These are phyloP conservation scores for Moesziomyces globuligerus DNA, from an alignment of 1,284 basidiomycete species.

Conservation along the genomic window DNA sequence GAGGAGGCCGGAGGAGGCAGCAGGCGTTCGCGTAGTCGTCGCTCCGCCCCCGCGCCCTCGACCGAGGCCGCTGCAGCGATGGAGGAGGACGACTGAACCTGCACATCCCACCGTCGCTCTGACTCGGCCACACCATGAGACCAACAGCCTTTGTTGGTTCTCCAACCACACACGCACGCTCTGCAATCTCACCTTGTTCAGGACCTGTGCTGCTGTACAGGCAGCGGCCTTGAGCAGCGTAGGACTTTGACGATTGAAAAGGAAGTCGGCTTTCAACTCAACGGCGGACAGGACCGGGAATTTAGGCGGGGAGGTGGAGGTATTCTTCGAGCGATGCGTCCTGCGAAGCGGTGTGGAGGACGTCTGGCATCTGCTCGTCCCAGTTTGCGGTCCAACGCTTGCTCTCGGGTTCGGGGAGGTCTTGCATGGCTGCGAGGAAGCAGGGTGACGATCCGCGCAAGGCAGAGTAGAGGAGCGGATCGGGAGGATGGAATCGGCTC, in stretches of 20 bases:
- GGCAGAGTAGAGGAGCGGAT: conserved; percentile 22
- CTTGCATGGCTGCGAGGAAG: not conserved
- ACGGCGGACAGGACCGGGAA: too few relatives aligned
- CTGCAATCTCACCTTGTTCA: too few relatives aligned
- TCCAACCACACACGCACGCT: too few relatives aligned
- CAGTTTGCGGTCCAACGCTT: not conserved
- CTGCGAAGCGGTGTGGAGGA: not conserved
- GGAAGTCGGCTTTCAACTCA: not conserved
- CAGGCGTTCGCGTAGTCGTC: conserved; percentile 27
- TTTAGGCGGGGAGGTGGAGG: not conserved
- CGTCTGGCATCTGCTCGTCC: not conserved
- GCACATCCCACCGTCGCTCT: too few relatives aligned
- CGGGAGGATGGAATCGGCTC: not conserved
- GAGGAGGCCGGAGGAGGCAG: conserved; percentile 16
- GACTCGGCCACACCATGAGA: not conserved
- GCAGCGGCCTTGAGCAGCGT: too few relatives aligned
- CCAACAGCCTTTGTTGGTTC: too few relatives aligned
- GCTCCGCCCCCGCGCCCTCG: conserved; percentile 9
- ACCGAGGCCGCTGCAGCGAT: conserved; percentile 15
- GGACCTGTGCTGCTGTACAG: too few relatives aligned
- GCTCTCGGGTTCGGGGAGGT: not conserved
- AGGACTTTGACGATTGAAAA: too few relatives aligned
- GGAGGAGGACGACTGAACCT: conserved; percentile 23
- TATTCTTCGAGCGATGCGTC: not conserved
- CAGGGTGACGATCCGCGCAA: conserved; percentile 4